phyloP scores from a whole-genome alignment of 2,329 filamentous ascomycete genomes.

The Xylariaceae sp. region DNA sequence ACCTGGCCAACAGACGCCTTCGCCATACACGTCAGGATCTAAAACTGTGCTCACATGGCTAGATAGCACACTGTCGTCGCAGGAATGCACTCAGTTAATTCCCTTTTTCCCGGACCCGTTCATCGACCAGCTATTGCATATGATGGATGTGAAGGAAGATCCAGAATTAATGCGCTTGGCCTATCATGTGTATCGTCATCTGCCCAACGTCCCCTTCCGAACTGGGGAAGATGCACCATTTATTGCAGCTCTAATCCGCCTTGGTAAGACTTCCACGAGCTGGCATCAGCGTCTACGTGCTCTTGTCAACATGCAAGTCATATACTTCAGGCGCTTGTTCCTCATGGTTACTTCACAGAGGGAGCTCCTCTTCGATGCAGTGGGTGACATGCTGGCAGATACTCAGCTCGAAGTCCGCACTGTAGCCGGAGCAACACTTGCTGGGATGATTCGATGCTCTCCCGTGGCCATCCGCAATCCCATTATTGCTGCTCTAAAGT shows the following conservation, averaged over 20 bases:
- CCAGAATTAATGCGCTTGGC: conserved; percentile 92
- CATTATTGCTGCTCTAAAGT: conserved; percentile 76
- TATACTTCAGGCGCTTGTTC: conserved; percentile 97
- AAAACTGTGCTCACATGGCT: conserved; percentile 97
- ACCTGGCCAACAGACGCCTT: conserved; percentile 90
- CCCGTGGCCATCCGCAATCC: conserved; percentile 78
- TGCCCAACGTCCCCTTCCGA: conserved; percentile 93
- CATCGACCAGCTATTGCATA: conserved; percentile 92
- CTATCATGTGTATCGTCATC: conserved; percentile 94
- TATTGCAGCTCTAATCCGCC: conserved; percentile 83
- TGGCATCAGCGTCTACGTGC: conserved; percentile 97
- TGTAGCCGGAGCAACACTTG: conserved; percentile 88
- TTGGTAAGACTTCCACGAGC: conserved; percentile 80
- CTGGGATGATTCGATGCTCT: conserved; percentile 97
- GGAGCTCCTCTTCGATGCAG: conserved; percentile 82
- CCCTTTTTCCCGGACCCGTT: conserved; percentile 90
- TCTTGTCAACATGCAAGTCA: conserved; percentile 97
- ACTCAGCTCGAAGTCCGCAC: conserved; percentile 91
- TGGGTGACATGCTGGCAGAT: conserved; percentile 95
- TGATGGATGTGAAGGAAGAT: conserved; percentile 99
- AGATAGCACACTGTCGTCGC: conserved; percentile 85
- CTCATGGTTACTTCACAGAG: conserved; percentile 77
- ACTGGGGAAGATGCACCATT: conserved; percentile 84
- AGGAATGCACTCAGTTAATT: conserved; percentile 89
- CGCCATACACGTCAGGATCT: conserved; percentile 91